Conservation (phyloP, 2,329 filamentous ascomycete genomes). For the Aspergillus clavatus region DNA sequence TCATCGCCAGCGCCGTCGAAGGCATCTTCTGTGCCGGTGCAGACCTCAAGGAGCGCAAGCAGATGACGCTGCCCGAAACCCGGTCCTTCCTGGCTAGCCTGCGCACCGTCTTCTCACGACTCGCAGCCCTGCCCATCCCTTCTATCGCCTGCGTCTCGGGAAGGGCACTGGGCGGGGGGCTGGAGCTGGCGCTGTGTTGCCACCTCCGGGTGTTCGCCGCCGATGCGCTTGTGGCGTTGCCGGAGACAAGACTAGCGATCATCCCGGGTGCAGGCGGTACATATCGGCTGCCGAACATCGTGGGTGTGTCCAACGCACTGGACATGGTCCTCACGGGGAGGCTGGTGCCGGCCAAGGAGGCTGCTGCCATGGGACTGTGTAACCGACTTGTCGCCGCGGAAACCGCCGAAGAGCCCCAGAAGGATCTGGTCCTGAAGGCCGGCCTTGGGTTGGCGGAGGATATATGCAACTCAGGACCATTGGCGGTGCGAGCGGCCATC, state of each 20-base stretch:
- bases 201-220: constrained; percentile 62
- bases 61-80: constrained; percentile 1
- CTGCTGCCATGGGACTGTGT: constrained; percentile 85
- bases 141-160: constrained; percentile 8
- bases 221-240: constrained; percentile 72
- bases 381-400: constrained; percentile 81
- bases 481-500: constrained; percentile 74
- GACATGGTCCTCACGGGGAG: constrained; percentile 88
- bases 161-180: constrained; percentile 19
- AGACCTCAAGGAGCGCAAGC: constrained; percentile 6
- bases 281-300: constrained; percentile 73
- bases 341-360: constrained; percentile 73
- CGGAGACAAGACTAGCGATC: constrained; percentile 89
- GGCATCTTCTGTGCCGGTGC: constrained; percentile 6
- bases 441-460: constrained; percentile 73
- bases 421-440: constrained; percentile 66
- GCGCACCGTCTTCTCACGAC: constrained; percentile 1
- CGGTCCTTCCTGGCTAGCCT: constrained; percentile 1
- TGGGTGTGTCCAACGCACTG: constrained; percentile 73
- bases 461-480: constrained; percentile 84
- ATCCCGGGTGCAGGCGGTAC: constrained; percentile 93
- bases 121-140: constrained; percentile 4
- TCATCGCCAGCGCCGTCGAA: constrained; percentile 5
- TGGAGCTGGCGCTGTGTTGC: constrained; percentile 15
- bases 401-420: constrained; percentile 53